Base-by-base conservation (phyloP, 192 early-diverging fungal species). In the Coemansia sp. region DNA sequence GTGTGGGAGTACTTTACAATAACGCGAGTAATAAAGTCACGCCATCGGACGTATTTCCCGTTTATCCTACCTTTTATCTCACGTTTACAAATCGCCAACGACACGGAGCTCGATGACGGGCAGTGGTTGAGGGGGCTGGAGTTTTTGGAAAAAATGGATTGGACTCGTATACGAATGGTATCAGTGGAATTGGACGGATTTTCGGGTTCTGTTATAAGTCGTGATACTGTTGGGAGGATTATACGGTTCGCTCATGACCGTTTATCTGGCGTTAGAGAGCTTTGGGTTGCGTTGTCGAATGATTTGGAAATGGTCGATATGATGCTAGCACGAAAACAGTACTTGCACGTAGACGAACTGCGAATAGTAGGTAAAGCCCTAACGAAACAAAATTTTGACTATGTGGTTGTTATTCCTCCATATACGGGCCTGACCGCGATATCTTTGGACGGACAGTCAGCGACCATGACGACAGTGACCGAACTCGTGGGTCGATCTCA, bases 1-100 rank as follows among this genome's bases (percentile, higher is more conserved):
- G 71, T 69, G 0, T 78, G 63, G 63, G 76, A 78, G 59, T 78
- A 73, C 64, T 78, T 78, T 39, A 43, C 76, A 5, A 19, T 78
- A 6, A 67, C 63, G 0, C 67, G 73, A 14, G 44, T 70, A 1
- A 40, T 78, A 6, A 37, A 58, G 1, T 19, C 57, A 1, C 40
- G 28, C 7, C 21, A 28, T 0, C 6, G 30, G 2, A 14, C 39
- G 2, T 8, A 9, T n/a, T 78, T 78, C 59, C 10, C 38, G 1
- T 10, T 16, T 8, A 35, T 78, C 1, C 76, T 72, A 59, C 67
- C 58, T 17, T 43, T 50, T 3, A 44, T 78, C 0, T 50, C 66
- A 3, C 76, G 76, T 1, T 26, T 78, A n/a, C 57, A 73, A 13
- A 40, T 78, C 3, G 50, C 67, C 13, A 64, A 78, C 53, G 63